Base-by-base conservation (phyloP, 805 yeast species). In the Yarrowia sp. region DNA sequence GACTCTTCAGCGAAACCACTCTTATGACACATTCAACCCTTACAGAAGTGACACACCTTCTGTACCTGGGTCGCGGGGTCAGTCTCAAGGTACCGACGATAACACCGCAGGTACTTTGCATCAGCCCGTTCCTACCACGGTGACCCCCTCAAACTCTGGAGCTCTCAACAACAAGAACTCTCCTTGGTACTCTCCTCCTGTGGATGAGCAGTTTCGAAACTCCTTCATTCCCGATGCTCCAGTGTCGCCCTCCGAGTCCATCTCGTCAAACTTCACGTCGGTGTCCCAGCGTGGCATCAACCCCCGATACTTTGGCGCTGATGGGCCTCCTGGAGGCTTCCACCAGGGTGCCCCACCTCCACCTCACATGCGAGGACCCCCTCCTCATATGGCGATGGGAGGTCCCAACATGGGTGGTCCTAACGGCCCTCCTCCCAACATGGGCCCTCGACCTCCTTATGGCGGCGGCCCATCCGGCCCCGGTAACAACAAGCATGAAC, bases 251-350 rank as follows among this genome's bases (percentile, higher is more conserved):
- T 65, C 69, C 3, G 65, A 54, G 21, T 66, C 70, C 16, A 68
- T 67, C 35, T 44, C 66, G 24, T 68, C 71, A 24, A 28, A 54
- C 44, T 68, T 67, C 48, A 68, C 71, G 3, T 67, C 69, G 16
- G 63, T 68, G 52, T 68, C 70, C 24, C 70, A 67, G 41, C 59
- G 70, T 24, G 65, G 65, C 17, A 41, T 62, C 40, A 68, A 66
- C 43, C 69, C 69, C 11, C 41, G 65, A 17, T 66, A 63, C 58
- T 62, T 58, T 24, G 51, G 51, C 1, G 51, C 49, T 41, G 51
- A 41, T 16, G 63, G 51, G 11, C 63, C 63, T 41, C 63, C 63
- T 2, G 51, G 51, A 58, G 51, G 33, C 49, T 48, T 35, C 67
- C 64, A 36, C 65, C 52, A 41, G 52, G 46, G 51, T 19, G 36